A percentile compares a stretch with the other conserved stretches of the same genome.
These are phyloP conservation scores for Lepidium sativum DNA, from an alignment of 345 rosid species.

Conservation along the genomic window DNA sequence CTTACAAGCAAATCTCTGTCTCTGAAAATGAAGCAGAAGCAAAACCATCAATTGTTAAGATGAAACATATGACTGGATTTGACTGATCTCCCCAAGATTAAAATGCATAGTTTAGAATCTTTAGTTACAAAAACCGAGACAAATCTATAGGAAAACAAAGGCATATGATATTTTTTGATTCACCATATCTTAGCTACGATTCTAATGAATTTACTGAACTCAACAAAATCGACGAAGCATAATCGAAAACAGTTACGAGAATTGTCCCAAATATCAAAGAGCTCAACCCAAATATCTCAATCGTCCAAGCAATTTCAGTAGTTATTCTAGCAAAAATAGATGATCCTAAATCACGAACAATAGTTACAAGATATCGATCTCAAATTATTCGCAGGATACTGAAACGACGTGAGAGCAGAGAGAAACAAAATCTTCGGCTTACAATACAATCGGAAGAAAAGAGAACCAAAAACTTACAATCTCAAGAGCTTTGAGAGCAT, in stretches of 20 bases:
- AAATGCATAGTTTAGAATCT: neutral
- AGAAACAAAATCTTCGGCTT: neutral
- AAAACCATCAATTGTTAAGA: neutral
- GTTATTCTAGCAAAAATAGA: neutral
- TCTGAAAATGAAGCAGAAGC: neutral
- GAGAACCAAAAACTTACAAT: slow-evolving; percentile 28
- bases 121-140: neutral
- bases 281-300: neutral
- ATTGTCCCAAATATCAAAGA: neutral
- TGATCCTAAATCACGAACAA: neutral
- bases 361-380: neutral
- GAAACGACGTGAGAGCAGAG: neutral
- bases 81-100: neutral
- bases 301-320: neutral
- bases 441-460: neutral
- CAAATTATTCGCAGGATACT: neutral
- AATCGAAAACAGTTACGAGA: neutral
- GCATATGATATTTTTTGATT: neutral
- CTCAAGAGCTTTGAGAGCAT: slow-evolving; percentile 70
- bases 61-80: neutral
- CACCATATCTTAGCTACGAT: neutral
- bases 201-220: neutral
- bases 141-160: neutral
- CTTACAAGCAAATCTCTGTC: neutral
- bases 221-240: neutral